Percentiles rank a stretch among this genome's conserved stretches.
phyloP scores from a whole-genome alignment of 2,329 filamentous ascomycete species.

The Paecilomyces sp. region DNA sequence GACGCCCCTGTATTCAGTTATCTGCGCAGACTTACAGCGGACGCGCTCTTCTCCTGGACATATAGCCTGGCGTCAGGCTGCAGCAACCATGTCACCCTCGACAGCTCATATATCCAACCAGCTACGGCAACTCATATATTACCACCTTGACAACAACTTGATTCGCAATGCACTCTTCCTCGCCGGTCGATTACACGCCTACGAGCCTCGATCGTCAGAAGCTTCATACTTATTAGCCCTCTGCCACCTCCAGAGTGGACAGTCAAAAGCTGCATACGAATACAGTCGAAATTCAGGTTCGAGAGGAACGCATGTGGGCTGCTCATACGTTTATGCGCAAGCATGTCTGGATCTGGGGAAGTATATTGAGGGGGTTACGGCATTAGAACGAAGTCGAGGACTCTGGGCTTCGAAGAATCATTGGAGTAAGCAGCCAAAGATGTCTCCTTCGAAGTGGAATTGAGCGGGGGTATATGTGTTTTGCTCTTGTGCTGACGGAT shows the following conservation, averaged over 20 bases:
- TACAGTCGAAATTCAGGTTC: constrained; percentile 64
- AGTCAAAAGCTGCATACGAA: constrained; percentile 80
- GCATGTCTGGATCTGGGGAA: constrained; percentile 73
- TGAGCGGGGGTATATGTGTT: not conserved
- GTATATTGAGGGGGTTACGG: constrained; percentile 72
- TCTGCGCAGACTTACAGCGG: not conserved
- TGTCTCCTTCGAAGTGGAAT: not conserved
- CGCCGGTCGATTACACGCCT: constrained; percentile 74
- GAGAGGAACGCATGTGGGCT: constrained; percentile 71
- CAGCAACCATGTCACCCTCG: constrained; percentile 47
- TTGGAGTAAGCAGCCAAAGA: constrained; percentile 55
- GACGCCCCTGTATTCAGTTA: not conserved
- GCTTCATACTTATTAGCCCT: constrained; percentile 75
- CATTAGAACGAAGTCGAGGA: constrained; percentile 73
- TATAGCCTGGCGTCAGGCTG: not conserved
- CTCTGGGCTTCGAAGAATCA: constrained; percentile 68
- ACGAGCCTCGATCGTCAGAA: constrained; percentile 75
- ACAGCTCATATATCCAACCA: constrained; percentile 51
- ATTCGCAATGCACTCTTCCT: constrained; percentile 90
- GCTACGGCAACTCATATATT: constrained; percentile 60
- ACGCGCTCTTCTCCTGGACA: constrained; percentile 2
- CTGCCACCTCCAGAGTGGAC: constrained; percentile 74
- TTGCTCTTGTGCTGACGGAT: not conserved
- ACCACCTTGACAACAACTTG: constrained; percentile 81
- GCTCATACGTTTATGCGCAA: constrained; percentile 86